These are phyloP conservation scores for Plectosphaerella sp. DNA, from an alignment of 2,329 filamentous ascomycete species.

Conservation along the genomic window DNA sequence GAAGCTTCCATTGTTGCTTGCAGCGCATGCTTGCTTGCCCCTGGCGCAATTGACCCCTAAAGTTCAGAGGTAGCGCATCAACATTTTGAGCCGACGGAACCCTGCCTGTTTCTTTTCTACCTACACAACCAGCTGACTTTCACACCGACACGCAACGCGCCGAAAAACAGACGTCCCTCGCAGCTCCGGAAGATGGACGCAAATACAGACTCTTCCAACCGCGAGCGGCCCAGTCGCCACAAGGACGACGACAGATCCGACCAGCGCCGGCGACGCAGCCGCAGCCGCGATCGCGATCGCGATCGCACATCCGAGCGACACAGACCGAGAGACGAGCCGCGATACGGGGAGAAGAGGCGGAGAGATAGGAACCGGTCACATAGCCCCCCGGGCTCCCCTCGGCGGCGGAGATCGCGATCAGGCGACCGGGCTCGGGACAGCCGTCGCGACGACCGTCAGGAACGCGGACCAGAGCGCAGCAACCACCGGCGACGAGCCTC, in stretches of 20 bases:
- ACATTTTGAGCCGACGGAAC: too few species aligned
- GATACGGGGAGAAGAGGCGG: background rate
- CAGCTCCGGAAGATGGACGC: slow-evolving; percentile 5
- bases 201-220: slow-evolving; percentile 7
- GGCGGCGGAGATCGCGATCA: slow-evolving; percentile 11
- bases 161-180: too few species aligned
- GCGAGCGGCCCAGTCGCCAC: slow-evolving; percentile 1
- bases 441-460: slow-evolving; percentile 8
- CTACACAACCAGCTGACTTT: too few species aligned
- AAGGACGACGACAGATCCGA: slow-evolving; percentile 4
- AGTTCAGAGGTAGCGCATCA: too few species aligned
- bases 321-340: slow-evolving; percentile 4
- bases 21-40: too few species aligned
- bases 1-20: too few species aligned
- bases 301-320: slow-evolving; percentile 5
- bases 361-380: slow-evolving; percentile 8
- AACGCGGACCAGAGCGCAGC: slow-evolving; percentile 17
- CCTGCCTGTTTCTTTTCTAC: too few species aligned
- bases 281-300: slow-evolving; percentile 6
- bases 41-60: too few species aligned
- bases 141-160: too few species aligned
- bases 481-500: slow-evolving; percentile 24
- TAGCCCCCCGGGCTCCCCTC: slow-evolving; percentile 5
- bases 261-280: slow-evolving; percentile 4
- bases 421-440: slow-evolving; percentile 15